Percentiles rank a stretch among this genome's conserved stretches.
These are phyloP conservation scores for Venturiaceae sp. DNA, from an alignment of 2,329 filamentous ascomycete genomes.

Conservation along the genomic window DNA sequence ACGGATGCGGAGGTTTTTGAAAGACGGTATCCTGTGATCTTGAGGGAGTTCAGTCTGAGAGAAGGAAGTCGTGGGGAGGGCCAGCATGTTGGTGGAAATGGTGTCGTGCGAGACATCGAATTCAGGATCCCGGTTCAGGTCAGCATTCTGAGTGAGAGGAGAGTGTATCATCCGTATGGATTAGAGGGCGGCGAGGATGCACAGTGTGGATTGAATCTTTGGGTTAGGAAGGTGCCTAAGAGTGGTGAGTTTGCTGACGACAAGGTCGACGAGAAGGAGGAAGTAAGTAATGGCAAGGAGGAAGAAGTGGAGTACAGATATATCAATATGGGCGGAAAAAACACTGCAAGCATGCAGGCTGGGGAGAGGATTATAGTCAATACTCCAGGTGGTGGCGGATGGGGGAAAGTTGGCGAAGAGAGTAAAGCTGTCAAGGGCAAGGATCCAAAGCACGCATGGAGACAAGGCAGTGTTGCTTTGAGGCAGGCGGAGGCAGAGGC, in stretches of 20 bases:
- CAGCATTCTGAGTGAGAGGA: conserved; percentile 66
- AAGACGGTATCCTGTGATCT: conserved; percentile 62
- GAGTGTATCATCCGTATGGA: conserved; percentile 72
- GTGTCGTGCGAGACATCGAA: conserved; percentile 70
- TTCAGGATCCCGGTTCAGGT: conserved; percentile 70
- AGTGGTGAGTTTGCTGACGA: conserved; percentile 16
- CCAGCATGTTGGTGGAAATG: conserved; percentile 62
- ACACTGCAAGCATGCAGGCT: conserved; percentile 64
- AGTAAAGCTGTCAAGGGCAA: conserved; percentile 36
- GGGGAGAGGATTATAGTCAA: conserved; percentile 70
- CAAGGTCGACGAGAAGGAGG: conserved; percentile 23
- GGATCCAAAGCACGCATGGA: conserved; percentile 54
- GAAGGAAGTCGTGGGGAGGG: conserved; percentile 54
- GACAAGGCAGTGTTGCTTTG: conserved; percentile 47
- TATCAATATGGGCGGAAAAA: conserved; percentile 71
- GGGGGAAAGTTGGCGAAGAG: conserved; percentile 53
- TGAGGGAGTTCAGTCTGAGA: conserved; percentile 60
- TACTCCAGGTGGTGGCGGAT: conserved; percentile 73
- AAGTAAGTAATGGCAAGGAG: conserved; percentile 38
- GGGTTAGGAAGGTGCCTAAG: conserved; percentile 60
- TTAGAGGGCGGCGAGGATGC: conserved; percentile 75
- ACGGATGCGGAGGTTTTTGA: conserved; percentile 75
- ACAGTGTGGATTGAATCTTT: conserved; percentile 72
- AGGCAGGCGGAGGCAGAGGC: conserved; percentile 44
- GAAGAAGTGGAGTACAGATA: conserved; percentile 42